Evolutionary conservation across 2,329 filamentous ascomycete species (phyloP), one percentile per base, ranked within the genome.

Genomic region (Xylaria arbuscula): DNA sequence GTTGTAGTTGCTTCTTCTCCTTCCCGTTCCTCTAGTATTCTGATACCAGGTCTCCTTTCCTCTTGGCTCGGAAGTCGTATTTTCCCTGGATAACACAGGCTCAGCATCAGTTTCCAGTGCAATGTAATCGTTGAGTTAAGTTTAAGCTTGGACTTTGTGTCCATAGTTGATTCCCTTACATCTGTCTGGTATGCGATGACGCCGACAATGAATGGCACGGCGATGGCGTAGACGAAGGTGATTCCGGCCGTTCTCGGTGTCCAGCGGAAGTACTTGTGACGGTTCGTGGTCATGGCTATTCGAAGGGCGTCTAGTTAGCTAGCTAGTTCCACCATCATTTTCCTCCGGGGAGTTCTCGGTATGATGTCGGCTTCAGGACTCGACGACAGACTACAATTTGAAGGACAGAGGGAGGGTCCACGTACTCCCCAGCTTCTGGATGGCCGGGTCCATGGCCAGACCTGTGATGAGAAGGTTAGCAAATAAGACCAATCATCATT

Each of bases 251-350:
- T 97, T 77, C 92, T 87, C 61, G 89, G 88, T 42, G 92, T 98
- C 93, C 93, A 98, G 81, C 93, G 89, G 88, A 98, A 99, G 88
- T 93, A 97, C 83, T 93, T 93, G 88, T 94, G 91, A 73, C 96
- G 92, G 85, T 93, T 93, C 77, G 88, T 85, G 77, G 87, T 89
- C 89, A 98, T 92, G 80, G 92, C 94, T 97, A 77, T 75, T 40
- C 15, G 17, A 40, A 2, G 9, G n/a, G 17, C 28, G 28, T 28
- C 2, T 54, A 34, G 54, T 54, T 56, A 61, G 58, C 38, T 22
- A 24, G 40, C 24, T 22, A 50, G 24, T 50, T 9, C 2, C 9
- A 3, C 28, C 28, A 5, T 28, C 28, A 5, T 64, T 17, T 8
- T 53, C 28, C 5, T 64, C 56, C 38, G 17, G 62, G 15, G 57